Base-by-base conservation (phyloP, 1,139 yeast species). In the Taphrina betulina region DNA sequence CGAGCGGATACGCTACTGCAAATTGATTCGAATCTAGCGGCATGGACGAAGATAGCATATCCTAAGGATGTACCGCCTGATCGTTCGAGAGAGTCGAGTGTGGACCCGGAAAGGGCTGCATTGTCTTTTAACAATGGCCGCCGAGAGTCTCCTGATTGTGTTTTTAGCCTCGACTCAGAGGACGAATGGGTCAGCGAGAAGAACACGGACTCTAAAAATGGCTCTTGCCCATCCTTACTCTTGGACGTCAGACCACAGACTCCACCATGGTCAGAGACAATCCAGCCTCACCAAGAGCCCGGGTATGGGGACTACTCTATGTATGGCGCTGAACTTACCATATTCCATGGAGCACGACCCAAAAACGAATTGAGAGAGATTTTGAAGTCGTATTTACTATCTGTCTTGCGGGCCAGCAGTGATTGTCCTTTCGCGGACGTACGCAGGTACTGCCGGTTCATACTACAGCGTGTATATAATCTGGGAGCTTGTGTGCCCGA, bases 391-490 rank as follows among this genome's bases (percentile, higher is more conserved):
- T 52, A 52, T 20, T 36, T 57, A 20, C 50, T 57, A 12, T 31
- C 35, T 22, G 35, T 53, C 41, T 41, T 57, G 38, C 55, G 59
- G 14, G 45, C 46, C 28, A 46, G 42, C 12, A 34, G 43, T 31
- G 55, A 57, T 33, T 53, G 57, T 22, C 59, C 59, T 8, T 57
- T 51, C 35, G 53, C 41, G 8, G 59, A 57, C 28, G 55, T 57
- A 16, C 57, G 59, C 10, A 35, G 53, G 0, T 35, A 26, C 20
- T 46, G 44, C 16, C 51, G 51, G 29, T 37, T 17, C 42, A 42
- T 50, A 7, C 57, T 57, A n/a, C 29, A 53, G 28, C 53, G 52
- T 16, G n/a, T 50, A 22, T 24, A 28, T 22, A 16, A 20, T 23
- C 37, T 53, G 31, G 52, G 53, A 12, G 48, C 40, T 22, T 16